Conservation (phyloP, 306 rosid species). For the Potentilla sterilis region DNA sequence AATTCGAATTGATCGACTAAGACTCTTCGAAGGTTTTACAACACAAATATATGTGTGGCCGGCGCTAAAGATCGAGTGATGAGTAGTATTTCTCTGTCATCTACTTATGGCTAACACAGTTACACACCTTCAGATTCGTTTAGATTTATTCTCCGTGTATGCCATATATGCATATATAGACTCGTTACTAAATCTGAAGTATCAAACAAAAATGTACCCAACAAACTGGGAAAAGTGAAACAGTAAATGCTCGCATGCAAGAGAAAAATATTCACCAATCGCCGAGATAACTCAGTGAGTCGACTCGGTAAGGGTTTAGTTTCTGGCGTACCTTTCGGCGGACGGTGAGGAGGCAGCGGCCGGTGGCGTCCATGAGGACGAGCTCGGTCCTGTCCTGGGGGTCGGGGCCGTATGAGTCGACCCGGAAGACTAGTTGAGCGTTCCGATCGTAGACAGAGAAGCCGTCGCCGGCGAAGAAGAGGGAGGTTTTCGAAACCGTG, state of each 20-base stretch:
- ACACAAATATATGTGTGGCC: too few relatives aligned
- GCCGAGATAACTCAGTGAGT: slow-evolving; percentile 27
- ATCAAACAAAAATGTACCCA: not conserved
- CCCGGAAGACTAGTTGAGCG: slow-evolving; percentile 79
- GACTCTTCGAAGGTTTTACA: not conserved
- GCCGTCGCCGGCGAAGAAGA: slow-evolving; percentile 81
- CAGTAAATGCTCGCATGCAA: not conserved
- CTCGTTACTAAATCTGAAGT: too few relatives aligned
- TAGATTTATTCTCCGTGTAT: too few relatives aligned
- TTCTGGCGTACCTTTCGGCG: slow-evolving; percentile 54
- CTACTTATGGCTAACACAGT: not conserved
- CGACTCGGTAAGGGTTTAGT: not conserved
- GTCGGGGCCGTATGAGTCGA: slow-evolving; percentile 75
- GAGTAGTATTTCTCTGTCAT: too few relatives aligned
- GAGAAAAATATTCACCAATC: not conserved
- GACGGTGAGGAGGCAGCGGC: slow-evolving; percentile 88
- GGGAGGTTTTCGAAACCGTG: slow-evolving; percentile 82
- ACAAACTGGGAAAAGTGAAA: not conserved
- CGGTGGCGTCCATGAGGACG: slow-evolving; percentile 84
- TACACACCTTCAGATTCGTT: too few relatives aligned
- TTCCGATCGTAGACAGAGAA: slow-evolving; percentile 71
- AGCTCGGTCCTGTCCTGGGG: slow-evolving; percentile 53
- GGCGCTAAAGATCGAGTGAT: too few relatives aligned
- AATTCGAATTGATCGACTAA: not conserved
- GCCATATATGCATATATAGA: too few relatives aligned